Conservation (phyloP, 306 rosid genomes). For the Quercus robur region DNA sequence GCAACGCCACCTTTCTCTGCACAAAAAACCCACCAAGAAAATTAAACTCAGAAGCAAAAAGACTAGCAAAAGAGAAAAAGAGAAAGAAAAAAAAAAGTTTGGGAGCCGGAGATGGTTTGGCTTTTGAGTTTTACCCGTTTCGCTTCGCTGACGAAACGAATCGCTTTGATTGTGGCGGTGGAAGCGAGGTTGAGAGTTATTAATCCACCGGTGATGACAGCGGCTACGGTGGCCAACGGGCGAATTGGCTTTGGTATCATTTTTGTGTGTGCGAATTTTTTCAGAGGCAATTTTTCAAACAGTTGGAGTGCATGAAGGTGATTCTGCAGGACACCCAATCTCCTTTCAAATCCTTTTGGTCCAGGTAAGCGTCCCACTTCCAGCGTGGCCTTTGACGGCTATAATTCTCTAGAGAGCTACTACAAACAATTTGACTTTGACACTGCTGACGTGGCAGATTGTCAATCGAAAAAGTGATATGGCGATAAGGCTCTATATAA, state of each 20-base stretch:
- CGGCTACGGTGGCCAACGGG: conserved; percentile 40
- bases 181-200: conserved; percentile 60
- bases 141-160: conserved; percentile 50
- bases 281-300: conserved; percentile 34
- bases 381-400: no score
- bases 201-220: conserved; percentile 58
- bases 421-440: no score
- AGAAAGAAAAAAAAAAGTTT: not conserved
- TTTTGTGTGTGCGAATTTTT: not conserved
- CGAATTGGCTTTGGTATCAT: conserved; percentile 52
- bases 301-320: not conserved
- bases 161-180: conserved; percentile 51
- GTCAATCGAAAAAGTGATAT: no score
- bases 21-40: conserved; percentile 15
- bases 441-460: no score
- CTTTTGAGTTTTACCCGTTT: conserved; percentile 52
- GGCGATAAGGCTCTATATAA: rapidly evolving
- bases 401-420: no score
- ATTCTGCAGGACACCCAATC: not conserved
- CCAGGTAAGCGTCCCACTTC: no score
- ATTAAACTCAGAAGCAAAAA: not conserved
- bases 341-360: not conserved
- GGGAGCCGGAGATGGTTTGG: not conserved
- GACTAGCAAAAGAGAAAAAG: not conserved
- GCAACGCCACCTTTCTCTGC: conserved; percentile 59